These are phyloP conservation scores for Dryas drummondii DNA, from an alignment of 306 rosid genomes.

Conservation along the genomic window DNA sequence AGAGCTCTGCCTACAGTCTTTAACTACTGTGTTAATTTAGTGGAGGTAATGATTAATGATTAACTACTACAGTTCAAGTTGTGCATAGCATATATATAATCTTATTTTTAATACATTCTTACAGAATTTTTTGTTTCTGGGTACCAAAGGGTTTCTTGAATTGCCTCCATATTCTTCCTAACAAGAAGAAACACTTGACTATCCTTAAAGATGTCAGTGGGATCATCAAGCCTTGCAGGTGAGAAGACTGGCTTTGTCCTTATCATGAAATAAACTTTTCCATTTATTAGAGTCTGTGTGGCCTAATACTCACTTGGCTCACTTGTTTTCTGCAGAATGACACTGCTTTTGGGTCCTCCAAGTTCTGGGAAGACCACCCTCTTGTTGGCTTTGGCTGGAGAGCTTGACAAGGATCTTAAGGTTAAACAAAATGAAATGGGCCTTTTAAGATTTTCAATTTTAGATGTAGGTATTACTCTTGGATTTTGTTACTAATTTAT, in stretches of 20 bases:
- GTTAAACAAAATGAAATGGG: neutral
- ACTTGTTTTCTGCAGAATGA: constrained; percentile 14
- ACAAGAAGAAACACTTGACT: constrained; percentile 11
- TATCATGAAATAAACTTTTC: neutral
- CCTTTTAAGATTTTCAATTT: neutral
- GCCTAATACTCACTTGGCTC: neutral
- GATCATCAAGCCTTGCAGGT: constrained; percentile 26
- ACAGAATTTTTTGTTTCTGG: neutral
- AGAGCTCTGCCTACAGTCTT: constrained; percentile 24
- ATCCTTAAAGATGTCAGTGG: constrained; percentile 24
- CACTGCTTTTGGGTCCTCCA: constrained; percentile 31
- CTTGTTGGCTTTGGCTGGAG: constrained; percentile 23
- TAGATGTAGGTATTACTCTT: neutral
- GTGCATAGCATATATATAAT: neutral
- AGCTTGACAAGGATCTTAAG: constrained; percentile 22
- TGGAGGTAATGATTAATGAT: constrained; percentile 11
- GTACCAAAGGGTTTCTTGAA: constrained; percentile 18
- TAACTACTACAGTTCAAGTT: neutral
- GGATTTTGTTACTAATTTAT: neutral
- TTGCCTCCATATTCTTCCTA: constrained; percentile 13
- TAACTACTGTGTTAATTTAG: constrained; percentile 19
- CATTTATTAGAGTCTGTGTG: neutral
- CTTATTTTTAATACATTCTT: neutral
- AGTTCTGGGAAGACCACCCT: constrained; percentile 27
- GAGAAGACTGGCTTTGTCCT: neutral